Conservation (phyloP, 73 alveolate species). For the Paramecium tetraurelia region DNA sequence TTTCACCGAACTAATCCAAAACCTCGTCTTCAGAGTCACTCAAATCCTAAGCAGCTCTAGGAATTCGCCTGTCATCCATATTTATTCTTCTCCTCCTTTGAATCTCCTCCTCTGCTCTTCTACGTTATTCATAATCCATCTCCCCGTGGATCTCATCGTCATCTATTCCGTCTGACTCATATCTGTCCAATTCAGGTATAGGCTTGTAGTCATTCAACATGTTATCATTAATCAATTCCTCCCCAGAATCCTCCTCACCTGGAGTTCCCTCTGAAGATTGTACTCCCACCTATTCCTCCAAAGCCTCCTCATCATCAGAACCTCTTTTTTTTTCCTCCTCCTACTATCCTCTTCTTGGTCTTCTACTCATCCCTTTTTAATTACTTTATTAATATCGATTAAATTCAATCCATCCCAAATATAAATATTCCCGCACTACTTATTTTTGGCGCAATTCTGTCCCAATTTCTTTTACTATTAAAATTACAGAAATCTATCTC, state of each 20-base stretch:
- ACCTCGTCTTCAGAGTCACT: constrained; percentile 69
- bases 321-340: neutral
- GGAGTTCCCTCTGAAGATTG: constrained; percentile 33
- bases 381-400: neutral
- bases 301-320: constrained; percentile 36
- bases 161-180: constrained; percentile 90
- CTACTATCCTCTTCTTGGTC: neutral
- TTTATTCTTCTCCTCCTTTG: constrained; percentile 71
- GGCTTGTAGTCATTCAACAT: constrained; percentile 87
- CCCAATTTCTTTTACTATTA: neutral
- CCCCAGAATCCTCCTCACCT: constrained; percentile 68
- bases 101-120: constrained; percentile 87
- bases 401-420: neutral
- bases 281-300: neutral
- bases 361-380: neutral
- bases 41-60: constrained; percentile 89
- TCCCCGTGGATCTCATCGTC: constrained; percentile 82
- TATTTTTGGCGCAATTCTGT: neutral
- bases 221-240: constrained; percentile 65
- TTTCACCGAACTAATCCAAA: neutral
- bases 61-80: constrained; percentile 66
- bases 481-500: neutral
- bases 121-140: constrained; percentile 83
- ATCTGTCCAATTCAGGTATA: constrained; percentile 88
- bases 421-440: neutral